Percentiles rank a stretch among this genome's conserved stretches.
Evolutionary conservation across 2,329 filamentous ascomycete species (phyloP).

Genomic region (Calcarisporium arbuscula): DNA sequence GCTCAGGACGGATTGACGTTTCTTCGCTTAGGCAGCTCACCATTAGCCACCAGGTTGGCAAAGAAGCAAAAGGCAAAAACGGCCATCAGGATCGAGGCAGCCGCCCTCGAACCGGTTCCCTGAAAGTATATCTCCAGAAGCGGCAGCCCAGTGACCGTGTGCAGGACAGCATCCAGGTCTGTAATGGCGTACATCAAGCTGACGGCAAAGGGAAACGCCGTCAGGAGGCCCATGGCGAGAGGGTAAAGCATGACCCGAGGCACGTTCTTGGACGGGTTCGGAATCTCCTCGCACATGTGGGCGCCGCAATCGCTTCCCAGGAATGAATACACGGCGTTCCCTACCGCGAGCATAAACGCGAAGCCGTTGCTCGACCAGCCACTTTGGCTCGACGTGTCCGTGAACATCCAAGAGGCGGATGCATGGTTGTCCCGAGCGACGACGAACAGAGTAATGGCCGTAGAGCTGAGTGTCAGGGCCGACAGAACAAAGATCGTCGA

Average conservation of each 20-base stretch:
- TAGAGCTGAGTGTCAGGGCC: too few species aligned
- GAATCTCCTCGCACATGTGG: constrained; percentile 17
- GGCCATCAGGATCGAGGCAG: constrained; percentile 11
- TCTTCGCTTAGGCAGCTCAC: too few species aligned
- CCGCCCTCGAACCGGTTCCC: constrained; percentile 11
- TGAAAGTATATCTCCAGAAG: constrained; percentile 16
- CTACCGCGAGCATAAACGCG: constrained; percentile 10
- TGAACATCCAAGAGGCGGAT: too few species aligned
- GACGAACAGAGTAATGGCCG: too few species aligned
- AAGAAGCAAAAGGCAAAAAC: constrained; percentile 17
- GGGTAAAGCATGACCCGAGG: constrained; percentile 16
- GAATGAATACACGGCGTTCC: constrained; percentile 14
- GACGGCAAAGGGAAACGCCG: constrained; percentile 14
- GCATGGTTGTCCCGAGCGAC: too few species aligned
- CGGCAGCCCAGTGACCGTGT: constrained; percentile 10
- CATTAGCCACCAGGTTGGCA: too few species aligned
- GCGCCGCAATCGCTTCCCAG: constrained; percentile 16
- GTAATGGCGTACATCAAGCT: constrained; percentile 12
- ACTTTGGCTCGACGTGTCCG: constrained; percentile 6
- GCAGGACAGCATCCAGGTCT: constrained; percentile 12
- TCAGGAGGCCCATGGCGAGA: constrained; percentile 13
- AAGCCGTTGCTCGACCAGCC: constrained; percentile 14
- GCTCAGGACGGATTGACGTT: too few species aligned
- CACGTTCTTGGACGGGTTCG: constrained; percentile 16
- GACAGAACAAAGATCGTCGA: too few species aligned